These are phyloP conservation scores for Glonium stellatum DNA, from an alignment of 495 filamentous ascomycete species.

Conservation along the genomic window DNA sequence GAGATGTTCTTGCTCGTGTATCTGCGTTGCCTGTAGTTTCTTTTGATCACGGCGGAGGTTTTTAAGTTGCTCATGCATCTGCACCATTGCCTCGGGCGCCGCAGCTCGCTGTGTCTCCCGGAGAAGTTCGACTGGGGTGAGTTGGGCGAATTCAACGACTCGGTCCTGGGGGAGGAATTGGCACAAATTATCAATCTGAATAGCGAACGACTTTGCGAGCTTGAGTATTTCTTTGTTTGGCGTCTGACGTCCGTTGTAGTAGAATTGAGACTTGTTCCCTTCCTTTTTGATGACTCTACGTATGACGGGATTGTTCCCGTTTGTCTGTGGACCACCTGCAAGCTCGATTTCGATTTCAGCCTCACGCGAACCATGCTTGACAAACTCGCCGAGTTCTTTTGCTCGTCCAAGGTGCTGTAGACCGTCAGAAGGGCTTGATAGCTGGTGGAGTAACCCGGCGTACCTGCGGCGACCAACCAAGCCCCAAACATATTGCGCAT, in stretches of 20 bases:
- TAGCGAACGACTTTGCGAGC: conserved; percentile 62
- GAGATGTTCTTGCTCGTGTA: conserved; percentile 54
- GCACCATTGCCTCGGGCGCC: conserved; percentile 68
- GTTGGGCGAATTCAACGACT: conserved; percentile 85
- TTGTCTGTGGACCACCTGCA: conserved; percentile 45
- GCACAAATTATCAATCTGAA: conserved; percentile 96
- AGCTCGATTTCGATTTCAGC: conserved; percentile 88
- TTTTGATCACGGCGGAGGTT: conserved; percentile 62
- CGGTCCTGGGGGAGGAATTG: conserved; percentile 97
- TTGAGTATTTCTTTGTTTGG: conserved; percentile 54
- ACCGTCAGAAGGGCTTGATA: conserved; percentile 2
- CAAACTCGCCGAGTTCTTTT: conserved; percentile 77
- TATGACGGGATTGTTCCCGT: conserved; percentile 59
- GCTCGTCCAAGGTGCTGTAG: conserved; percentile 72
- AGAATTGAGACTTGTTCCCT: conserved; percentile 70
- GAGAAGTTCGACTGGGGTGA: conserved; percentile 79
- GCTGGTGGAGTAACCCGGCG: conserved; percentile 13
- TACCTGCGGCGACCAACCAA: conserved; percentile 72
- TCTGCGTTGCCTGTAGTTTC: conserved; percentile 50
- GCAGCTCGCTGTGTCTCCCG: conserved; percentile 80
- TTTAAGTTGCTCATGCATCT: conserved; percentile 72
- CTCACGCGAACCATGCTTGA: conserved; percentile 77
- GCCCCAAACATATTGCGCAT: conserved; percentile 89
- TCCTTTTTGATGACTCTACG: conserved; percentile 69
- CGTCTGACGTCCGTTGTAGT: conserved; percentile 55